A percentile compares a stretch with the other conserved stretches of the same genome.
Evolutionary conservation across 345 rosid species (phyloP).

Genomic region (Salix arbutifolia): DNA sequence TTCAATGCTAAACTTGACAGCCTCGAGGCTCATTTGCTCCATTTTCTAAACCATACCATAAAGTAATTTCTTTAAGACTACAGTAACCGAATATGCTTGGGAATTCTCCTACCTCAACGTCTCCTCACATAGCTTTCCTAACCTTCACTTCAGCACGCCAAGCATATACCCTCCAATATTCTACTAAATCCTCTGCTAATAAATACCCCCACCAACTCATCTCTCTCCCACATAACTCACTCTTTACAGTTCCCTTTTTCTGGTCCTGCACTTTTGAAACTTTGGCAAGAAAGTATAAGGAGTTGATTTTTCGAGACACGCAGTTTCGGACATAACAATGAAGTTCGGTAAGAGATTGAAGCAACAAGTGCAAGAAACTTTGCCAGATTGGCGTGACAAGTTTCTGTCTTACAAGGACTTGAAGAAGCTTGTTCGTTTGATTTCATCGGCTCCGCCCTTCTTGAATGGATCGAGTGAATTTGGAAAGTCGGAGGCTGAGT

Average conservation of each 20-base stretch:
- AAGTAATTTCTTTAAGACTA: slow-evolving; percentile 1
- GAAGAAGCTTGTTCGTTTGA: slow-evolving; percentile 61
- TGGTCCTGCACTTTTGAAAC: neutral
- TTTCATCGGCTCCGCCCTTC: slow-evolving; percentile 36
- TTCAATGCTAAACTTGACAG: too few relatives aligned
- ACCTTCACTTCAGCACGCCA: slow-evolving; percentile 55
- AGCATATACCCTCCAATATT: slow-evolving; percentile 63
- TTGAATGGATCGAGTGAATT: slow-evolving; percentile 10
- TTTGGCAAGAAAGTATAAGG: neutral
- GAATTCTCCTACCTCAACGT: slow-evolving; percentile 39
- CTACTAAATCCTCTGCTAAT: slow-evolving; percentile 18
- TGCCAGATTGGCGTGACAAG: slow-evolving; percentile 81
- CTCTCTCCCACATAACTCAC: neutral
- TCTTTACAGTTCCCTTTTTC: neutral
- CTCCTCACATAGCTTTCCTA: slow-evolving; percentile 29
- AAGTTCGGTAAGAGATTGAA: slow-evolving; percentile 85
- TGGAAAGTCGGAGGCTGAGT: slow-evolving; percentile 45
- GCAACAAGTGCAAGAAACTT: slow-evolving; percentile 69
- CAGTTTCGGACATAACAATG: slow-evolving; percentile 28
- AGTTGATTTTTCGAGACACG: neutral
- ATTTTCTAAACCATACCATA: neutral
- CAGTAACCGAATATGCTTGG: slow-evolving; percentile 52
- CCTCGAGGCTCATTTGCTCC: neutral
- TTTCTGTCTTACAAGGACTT: slow-evolving; percentile 66
- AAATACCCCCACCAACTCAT: slow-evolving; percentile 4